Evolutionary conservation across 208 protist genomes (phyloP), one percentile per base, ranked within the genome.

Genomic region (Dictyostelium gargantuum): DNA sequence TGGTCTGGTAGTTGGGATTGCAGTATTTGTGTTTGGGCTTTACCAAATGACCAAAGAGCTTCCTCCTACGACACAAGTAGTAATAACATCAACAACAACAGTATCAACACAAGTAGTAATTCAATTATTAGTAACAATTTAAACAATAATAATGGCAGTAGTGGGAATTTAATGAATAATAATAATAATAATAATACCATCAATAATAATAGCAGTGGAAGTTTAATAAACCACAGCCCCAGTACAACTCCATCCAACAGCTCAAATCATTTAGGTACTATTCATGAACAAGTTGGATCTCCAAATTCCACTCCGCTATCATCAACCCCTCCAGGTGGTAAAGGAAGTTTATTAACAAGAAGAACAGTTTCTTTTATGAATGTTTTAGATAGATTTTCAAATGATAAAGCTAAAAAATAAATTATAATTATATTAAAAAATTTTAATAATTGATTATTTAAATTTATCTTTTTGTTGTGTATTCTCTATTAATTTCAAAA

Each of bases 371-470:
- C 82, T 11, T 89, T 89, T 68, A 61, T 61, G 54, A 61, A 61
- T 61, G 70, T 89, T 50, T 79, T 89, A 2, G 82, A 89, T 42
- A 89, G 76, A 68, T 79, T 89, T 79, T 66, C 58, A 66, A 70
- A 70, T 70, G 58, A 66, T 66, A 66, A 66, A 66, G 35, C 2
- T 29, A 66, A 40, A 70, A 70, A 70, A 40, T 70, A 70, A 70
- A 40, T 15, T n/a, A 21, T 21, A 54, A 10, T 54, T 21, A 56
- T 19, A 56, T 23, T 23, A 56, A 19, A 56, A 17, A 56, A n/a
- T n/a, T n/a, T n/a, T n/a, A n/a, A n/a, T n/a, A n/a, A n/a, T n/a
- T n/a, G n/a, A n/a, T n/a, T n/a, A n/a, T n/a, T n/a, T n/a, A n/a
- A n/a, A n/a, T n/a, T n/a, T n/a, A n/a, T n/a, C n/a, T n/a, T n/a